These are phyloP conservation scores for Zymoseptoria ardabiliae DNA, from an alignment of 2,329 filamentous ascomycete species.

Conservation along the genomic window DNA sequence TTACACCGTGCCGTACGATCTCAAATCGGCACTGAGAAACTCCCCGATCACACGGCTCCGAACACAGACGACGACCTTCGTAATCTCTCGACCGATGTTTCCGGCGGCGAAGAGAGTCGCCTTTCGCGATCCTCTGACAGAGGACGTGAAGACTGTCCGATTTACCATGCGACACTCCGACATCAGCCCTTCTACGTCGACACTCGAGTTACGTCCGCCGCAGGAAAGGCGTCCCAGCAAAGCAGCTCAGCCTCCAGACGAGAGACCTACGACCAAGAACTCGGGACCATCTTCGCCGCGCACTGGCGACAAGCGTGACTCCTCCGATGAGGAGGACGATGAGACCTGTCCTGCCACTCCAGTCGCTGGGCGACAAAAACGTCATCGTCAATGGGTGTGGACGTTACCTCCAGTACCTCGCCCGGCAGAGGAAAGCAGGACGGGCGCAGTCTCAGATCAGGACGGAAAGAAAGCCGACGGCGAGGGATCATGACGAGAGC, in stretches of 20 bases:
- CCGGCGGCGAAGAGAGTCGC: slow-evolving; percentile 51
- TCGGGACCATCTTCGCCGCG: slow-evolving; percentile 10
- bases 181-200: slow-evolving; percentile 36
- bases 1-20: slow-evolving; percentile 41
- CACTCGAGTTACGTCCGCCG: slow-evolving; percentile 18
- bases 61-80: slow-evolving; percentile 16
- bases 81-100: slow-evolving; percentile 41
- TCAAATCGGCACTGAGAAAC: slow-evolving; percentile 41
- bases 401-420: slow-evolving; percentile 41
- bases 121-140: slow-evolving; percentile 49
- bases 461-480: background rate
- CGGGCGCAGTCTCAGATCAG: background rate
- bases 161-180: slow-evolving; percentile 53
- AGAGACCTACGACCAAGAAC: slow-evolving; percentile 1
- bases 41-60: slow-evolving; percentile 33
- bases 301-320: slow-evolving; percentile 38
- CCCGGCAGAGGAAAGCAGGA: background rate
- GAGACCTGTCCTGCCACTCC: slow-evolving; percentile 47
- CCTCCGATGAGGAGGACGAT: slow-evolving; percentile 42
- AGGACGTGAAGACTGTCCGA: slow-evolving; percentile 50
- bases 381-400: slow-evolving; percentile 51
- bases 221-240: slow-evolving; percentile 3
- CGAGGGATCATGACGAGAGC: background rate
- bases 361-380: slow-evolving; percentile 46
- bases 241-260: background rate